phyloP scores from a whole-genome alignment of 2,329 filamentous ascomycete genomes.

The Thelonectria blattea region DNA sequence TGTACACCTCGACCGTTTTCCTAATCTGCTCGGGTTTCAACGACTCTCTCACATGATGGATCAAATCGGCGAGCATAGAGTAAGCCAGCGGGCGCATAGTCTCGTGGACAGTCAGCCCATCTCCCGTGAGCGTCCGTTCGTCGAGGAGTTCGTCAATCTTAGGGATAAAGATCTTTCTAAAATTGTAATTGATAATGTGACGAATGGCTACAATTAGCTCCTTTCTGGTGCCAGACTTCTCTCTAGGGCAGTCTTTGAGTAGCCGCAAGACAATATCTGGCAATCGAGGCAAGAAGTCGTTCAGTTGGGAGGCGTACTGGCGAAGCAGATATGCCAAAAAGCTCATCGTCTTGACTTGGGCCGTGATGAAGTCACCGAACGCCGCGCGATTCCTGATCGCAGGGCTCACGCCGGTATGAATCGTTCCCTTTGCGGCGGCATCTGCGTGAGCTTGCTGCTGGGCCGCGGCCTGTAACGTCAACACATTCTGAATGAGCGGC shows the following conservation, averaged over 20 bases:
- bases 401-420: constrained; percentile 91
- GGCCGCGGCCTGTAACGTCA: constrained; percentile 87
- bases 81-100: constrained; percentile 95
- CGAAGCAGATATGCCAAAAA: constrained; percentile 92
- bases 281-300: constrained; percentile 84
- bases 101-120: constrained; percentile 95
- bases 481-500: constrained; percentile 87
- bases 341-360: constrained; percentile 99
- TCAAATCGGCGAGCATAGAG: constrained; percentile 97
- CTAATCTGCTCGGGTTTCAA: constrained; percentile 89
- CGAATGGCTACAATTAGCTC: constrained; percentile 95
- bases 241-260: constrained; percentile 90
- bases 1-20: constrained; percentile 96
- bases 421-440: constrained; percentile 76
- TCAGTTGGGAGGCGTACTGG: constrained; percentile 84
- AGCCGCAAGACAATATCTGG: constrained; percentile 90
- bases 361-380: constrained; percentile 97
- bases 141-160: constrained; percentile 97
- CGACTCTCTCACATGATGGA: constrained; percentile 94
- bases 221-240: constrained; percentile 92
- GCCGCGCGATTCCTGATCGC: constrained; percentile 92
- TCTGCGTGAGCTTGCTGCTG: constrained; percentile 92
- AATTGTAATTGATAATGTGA: constrained; percentile 99
- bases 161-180: constrained; percentile 88
- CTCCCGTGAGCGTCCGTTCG: constrained; percentile 90